A percentile compares a stretch with the other conserved stretches of the same genome.
Conservation (phyloP, 768 basidiomycete genomes). For the Leccinum longicurvipes region DNA sequence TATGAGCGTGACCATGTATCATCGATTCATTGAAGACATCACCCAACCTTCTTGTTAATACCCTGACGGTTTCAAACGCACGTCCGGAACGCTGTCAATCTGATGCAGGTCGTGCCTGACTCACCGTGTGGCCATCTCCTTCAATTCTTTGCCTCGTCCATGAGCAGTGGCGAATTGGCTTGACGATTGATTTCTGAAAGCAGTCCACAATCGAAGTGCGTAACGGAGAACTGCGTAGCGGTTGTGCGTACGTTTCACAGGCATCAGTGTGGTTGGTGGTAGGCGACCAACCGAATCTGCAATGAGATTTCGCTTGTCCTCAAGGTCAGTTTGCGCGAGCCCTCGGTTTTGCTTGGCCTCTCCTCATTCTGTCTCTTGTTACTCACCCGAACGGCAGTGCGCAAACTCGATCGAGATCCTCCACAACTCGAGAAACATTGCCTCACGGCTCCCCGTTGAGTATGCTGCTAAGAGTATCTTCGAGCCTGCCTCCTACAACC, state of each 20-base stretch:
- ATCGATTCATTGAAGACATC: no score
- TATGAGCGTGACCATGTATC: neutral
- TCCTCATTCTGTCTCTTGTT: neutral
- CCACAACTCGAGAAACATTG: constrained; percentile 30
- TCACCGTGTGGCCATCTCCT: constrained; percentile 43
- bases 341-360: neutral
- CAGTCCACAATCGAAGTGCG: constrained; percentile 44
- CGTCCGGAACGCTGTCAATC: constrained; percentile 46
- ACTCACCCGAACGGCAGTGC: constrained; percentile 27
- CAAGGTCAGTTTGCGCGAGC: no score
- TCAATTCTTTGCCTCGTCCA: no score
- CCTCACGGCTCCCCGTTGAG: constrained; percentile 53
- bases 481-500: constrained; percentile 33
- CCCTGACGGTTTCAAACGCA: constrained; percentile 40
- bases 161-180: constrained; percentile 20
- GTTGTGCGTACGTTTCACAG: constrained; percentile 17
- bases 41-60: no score
- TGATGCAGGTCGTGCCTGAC: constrained; percentile 47
- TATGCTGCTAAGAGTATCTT: constrained; percentile 45
- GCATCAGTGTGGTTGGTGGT: no score
- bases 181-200: no score
- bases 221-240: constrained; percentile 43
- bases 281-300: no score
- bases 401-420: constrained; percentile 39
- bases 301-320: no score